These are phyloP conservation scores for Malassezia vespertilionis DNA, from an alignment of 1,284 basidiomycete species.

Conservation along the genomic window DNA sequence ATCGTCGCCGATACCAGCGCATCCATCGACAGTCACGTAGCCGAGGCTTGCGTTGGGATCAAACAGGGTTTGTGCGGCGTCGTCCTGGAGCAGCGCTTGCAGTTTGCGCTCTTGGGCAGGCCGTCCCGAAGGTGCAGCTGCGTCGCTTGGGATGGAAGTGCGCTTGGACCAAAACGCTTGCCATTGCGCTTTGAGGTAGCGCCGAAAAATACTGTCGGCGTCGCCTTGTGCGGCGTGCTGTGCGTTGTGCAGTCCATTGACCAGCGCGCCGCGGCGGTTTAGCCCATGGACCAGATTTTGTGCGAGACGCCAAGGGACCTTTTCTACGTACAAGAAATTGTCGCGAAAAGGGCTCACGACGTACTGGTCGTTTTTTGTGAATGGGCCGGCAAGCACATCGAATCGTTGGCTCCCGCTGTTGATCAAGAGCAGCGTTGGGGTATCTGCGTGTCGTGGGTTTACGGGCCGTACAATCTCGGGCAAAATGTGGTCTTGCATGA, in stretches of 20 bases:
- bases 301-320: conserved; percentile 35
- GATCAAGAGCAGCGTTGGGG: conserved; percentile 34
- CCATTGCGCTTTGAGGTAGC: conserved; percentile 10
- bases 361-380: conserved; percentile 43
- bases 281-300: conserved; percentile 24
- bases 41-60: conserved; percentile 26
- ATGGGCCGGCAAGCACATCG: conserved; percentile 36
- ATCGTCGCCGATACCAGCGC: conserved; percentile 34
- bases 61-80: not conserved
- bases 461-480: conserved; percentile 39
- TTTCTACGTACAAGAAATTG: conserved; percentile 32
- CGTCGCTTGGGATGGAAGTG: too few relatives aligned
- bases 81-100: conserved; percentile 4
- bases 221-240: conserved; percentile 22
- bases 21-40: conserved; percentile 43
- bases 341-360: conserved; percentile 41
- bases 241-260: conserved; percentile 21
- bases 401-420: conserved; percentile 43
- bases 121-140: conserved; percentile 14
- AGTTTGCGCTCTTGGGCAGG: conserved; percentile 13
- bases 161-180: conserved; percentile 10
- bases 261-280: conserved; percentile 23
- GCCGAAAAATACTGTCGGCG: conserved; percentile 24
- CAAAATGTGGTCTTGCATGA: conserved; percentile 31
- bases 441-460: conserved; percentile 21